Percentiles rank a stretch among this genome's conserved stretches.
phyloP scores from a whole-genome alignment of 1,139 yeast species.

The Taphrina communis region DNA sequence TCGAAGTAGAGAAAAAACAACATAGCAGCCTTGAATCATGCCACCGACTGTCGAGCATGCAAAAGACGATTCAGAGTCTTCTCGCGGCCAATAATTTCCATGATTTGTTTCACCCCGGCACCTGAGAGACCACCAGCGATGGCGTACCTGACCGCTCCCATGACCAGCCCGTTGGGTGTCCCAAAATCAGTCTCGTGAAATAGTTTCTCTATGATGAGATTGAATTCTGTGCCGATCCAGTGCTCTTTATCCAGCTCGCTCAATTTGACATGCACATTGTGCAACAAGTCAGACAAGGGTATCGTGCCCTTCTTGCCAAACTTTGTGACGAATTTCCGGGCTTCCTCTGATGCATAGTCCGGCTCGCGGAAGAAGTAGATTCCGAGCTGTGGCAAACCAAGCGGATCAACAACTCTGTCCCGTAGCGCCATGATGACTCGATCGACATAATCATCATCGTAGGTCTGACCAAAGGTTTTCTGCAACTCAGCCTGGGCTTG shows the following conservation, averaged over 20 bases:
- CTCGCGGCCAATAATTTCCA: slow-evolving; percentile 25
- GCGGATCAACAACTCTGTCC: slow-evolving; percentile 33
- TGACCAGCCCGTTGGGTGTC: slow-evolving; percentile 11
- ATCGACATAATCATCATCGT: slow-evolving; percentile 32
- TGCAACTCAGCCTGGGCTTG: slow-evolving; percentile 20
- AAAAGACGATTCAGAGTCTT: slow-evolving; percentile 14
- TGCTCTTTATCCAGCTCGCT: background rate
- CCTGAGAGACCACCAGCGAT: slow-evolving; percentile 35
- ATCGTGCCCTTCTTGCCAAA: slow-evolving; percentile 7
- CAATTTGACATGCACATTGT: background rate
- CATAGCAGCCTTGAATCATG: background rate
- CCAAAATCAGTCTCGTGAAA: slow-evolving; percentile 26
- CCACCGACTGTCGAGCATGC: background rate
- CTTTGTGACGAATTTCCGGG: slow-evolving; percentile 20
- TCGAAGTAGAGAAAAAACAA: too few relatives aligned
- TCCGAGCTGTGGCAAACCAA: slow-evolving; percentile 32
- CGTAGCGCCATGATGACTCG: slow-evolving; percentile 32
- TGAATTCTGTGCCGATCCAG: slow-evolving; percentile 37
- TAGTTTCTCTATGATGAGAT: slow-evolving; percentile 25
- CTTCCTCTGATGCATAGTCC: slow-evolving; percentile 17
- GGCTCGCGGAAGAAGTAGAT: slow-evolving; percentile 31
- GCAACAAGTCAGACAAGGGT: slow-evolving; percentile 6
- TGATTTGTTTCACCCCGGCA: slow-evolving; percentile 39
- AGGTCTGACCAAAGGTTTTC: slow-evolving; percentile 9
- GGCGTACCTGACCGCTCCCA: slow-evolving; percentile 39